These are phyloP conservation scores for Saccharomycopsis selenospora DNA, from an alignment of 805 yeast species.

Conservation along the genomic window DNA sequence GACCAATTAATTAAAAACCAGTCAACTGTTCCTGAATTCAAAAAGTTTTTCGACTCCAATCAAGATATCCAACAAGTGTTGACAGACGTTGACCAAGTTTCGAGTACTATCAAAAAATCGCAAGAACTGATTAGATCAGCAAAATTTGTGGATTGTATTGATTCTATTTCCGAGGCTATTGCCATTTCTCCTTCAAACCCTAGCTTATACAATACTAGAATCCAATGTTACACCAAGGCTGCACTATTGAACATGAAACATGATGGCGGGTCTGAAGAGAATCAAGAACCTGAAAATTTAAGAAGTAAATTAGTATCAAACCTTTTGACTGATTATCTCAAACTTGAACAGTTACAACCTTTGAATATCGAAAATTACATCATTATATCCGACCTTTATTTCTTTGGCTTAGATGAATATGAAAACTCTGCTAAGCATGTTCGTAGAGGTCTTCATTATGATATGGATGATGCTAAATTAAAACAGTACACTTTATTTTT, in stretches of 20 bases:
- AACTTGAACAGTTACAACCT: constrained; percentile 12
- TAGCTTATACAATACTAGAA: constrained; percentile 13
- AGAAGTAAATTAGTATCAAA: constrained; percentile 10
- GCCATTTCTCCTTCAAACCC: constrained; percentile 11
- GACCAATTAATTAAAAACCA: constrained; percentile 7
- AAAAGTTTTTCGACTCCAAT: constrained; percentile 6
- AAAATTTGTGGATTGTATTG: constrained; percentile 15
- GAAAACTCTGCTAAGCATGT: constrained; percentile 45
- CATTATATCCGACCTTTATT: constrained; percentile 32
- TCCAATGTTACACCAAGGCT: constrained; percentile 13
- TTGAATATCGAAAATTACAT: constrained; percentile 14
- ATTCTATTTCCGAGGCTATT: constrained; percentile 12
- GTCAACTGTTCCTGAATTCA: background rate
- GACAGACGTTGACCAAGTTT: constrained; percentile 18
- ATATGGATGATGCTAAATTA: constrained; percentile 60
- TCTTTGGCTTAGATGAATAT: constrained; percentile 46
- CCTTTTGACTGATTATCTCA: constrained; percentile 16
- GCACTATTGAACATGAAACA: constrained; percentile 13
- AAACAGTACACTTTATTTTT: constrained; percentile 44
- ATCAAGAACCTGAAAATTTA: background rate
- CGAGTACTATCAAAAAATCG: constrained; percentile 4
- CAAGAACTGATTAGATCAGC: background rate
- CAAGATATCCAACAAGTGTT: constrained; percentile 21
- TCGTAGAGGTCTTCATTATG: constrained; percentile 65
- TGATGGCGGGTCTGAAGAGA: constrained; percentile 2